Evolutionary conservation across 2,329 filamentous ascomycete species (phyloP).

Genomic region (Diaporthe capsici): DNA sequence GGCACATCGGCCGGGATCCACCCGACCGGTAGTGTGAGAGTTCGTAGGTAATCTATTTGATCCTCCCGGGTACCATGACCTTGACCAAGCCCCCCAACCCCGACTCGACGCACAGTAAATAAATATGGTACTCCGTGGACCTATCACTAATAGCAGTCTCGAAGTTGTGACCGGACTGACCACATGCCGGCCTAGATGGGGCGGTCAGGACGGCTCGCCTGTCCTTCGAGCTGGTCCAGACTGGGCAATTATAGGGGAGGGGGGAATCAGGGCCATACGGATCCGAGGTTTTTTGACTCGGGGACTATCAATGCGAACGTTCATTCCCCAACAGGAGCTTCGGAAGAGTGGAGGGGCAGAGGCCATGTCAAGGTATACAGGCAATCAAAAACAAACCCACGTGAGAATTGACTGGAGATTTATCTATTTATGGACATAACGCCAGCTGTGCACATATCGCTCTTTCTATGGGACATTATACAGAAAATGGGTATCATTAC

Average conservation of each 20-base stretch:
- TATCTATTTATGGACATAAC: neutral
- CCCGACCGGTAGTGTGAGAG: neutral
- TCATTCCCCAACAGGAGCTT: neutral
- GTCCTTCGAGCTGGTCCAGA: neutral
- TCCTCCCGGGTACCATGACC: neutral
- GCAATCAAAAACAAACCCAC: too few relatives aligned
- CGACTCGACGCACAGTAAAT: neutral
- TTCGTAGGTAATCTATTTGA: neutral
- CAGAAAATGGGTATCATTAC: slow-evolving; percentile 14
- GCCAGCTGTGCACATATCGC: slow-evolving; percentile 1
- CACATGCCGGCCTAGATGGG: neutral
- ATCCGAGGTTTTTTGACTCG: too few relatives aligned
- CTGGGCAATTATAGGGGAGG: neutral
- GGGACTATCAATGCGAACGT: too few relatives aligned
- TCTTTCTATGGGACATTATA: neutral
- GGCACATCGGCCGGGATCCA: slow-evolving; percentile 2
- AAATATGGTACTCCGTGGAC: neutral
- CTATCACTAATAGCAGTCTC: neutral
- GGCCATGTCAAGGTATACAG: neutral
- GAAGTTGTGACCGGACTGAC: neutral
- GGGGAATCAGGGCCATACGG: too few relatives aligned
- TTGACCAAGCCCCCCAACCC: neutral
- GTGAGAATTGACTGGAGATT: neutral
- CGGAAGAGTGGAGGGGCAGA: neutral
- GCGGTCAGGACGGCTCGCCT: neutral